Conservation (phyloP, 1,139 yeast genomes). For the Pneumocystis jirovecii region DNA sequence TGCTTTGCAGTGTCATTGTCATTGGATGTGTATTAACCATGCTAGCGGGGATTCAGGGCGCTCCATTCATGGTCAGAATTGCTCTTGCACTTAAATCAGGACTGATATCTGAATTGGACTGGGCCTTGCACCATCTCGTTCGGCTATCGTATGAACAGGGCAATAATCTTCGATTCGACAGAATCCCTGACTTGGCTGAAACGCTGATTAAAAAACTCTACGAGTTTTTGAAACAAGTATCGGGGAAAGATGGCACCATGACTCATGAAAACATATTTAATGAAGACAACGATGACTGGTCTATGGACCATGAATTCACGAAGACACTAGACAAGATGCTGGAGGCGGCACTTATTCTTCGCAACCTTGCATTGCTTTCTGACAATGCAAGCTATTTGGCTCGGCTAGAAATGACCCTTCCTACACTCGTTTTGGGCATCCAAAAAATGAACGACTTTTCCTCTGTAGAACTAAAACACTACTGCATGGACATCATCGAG, state of each 20-base stretch:
- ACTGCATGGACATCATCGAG: conserved; percentile 67
- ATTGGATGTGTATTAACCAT: no score
- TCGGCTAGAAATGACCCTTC: conserved; percentile 27
- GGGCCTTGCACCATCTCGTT: conserved; percentile 50
- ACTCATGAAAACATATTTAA: not conserved
- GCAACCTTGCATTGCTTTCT: conserved; percentile 73
- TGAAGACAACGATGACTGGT: not conserved
- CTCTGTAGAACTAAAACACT: conserved; percentile 49
- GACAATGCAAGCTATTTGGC: conserved; percentile 71
- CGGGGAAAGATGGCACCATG: not conserved
- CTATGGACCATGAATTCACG: conserved; percentile 15
- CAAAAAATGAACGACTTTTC: conserved; percentile 27
- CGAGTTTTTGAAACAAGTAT: conserved; percentile 7
- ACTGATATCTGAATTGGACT: conserved; percentile 43
- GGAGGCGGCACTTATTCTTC: conserved; percentile 53
- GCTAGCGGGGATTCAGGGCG: not conserved
- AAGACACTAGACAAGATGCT: conserved; percentile 34
- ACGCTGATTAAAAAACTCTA: conserved; percentile 35
- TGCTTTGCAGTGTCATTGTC: not conserved
- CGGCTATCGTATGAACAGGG: conserved; percentile 41
- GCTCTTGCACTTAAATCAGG: conserved; percentile 50
- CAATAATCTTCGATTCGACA: conserved; percentile 35
- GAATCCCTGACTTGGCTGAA: conserved; percentile 35
- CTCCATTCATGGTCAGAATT: conserved; percentile 31
- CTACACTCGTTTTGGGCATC: conserved; percentile 35